A percentile compares a stretch with the other conserved stretches of the same genome.
Conservation (phyloP, 441 rosid genomes). For the Erodium trifolium region DNA sequence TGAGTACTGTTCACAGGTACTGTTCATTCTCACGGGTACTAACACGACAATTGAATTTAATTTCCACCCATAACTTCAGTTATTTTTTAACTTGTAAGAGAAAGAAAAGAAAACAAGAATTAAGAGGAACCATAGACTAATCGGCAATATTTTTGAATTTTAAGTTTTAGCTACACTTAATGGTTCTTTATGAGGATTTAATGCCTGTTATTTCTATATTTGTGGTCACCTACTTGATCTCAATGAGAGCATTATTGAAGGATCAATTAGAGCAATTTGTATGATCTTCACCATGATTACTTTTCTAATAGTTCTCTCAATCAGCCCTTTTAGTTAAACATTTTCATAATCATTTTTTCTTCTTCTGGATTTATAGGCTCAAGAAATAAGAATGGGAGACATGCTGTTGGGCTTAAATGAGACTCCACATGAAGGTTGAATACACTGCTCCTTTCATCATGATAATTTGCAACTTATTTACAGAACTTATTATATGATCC, state of each 20-base stretch:
- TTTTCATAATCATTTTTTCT: neutral
- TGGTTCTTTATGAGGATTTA: too few relatives aligned
- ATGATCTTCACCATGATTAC: neutral
- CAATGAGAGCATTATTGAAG: neutral
- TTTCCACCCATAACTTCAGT: neutral
- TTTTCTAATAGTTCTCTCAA: neutral
- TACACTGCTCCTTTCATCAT: neutral
- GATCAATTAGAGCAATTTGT: neutral
- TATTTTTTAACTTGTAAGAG: neutral
- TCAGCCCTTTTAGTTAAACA: neutral
- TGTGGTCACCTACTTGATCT: neutral
- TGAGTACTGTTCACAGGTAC: neutral
- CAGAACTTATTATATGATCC: neutral
- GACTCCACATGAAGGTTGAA: neutral
- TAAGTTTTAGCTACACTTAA: too few relatives aligned
- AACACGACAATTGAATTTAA: neutral
- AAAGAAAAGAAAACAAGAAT: too few relatives aligned
- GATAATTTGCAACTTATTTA: neutral
- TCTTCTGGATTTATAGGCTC: neutral
- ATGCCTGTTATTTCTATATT: neutral
- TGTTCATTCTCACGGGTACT: neutral
- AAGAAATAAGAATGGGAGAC: constrained; percentile 4
- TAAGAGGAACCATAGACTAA: neutral
- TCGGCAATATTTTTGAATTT: neutral
- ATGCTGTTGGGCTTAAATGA: neutral